Evolutionary conservation across 83 land plant genomes (phyloP), one percentile per base, ranked within the genome.

Genomic region (Thuja plicata): DNA sequence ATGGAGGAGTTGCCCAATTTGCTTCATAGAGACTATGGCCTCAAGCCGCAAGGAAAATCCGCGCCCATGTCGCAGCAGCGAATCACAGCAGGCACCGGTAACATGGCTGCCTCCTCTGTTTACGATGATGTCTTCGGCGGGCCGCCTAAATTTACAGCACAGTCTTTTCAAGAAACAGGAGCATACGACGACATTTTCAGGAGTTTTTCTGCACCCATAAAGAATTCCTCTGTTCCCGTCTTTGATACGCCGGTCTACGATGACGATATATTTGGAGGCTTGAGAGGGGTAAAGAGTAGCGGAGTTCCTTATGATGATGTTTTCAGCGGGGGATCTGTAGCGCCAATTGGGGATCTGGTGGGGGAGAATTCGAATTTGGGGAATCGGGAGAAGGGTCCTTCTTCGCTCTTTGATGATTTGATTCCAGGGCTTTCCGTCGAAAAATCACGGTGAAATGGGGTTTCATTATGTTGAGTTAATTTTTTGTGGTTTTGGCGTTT

Each of bases 191-290:
- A 76, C 35, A 76, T 76, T 76, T 76, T 76, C 79, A 76, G 79
- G 79, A 76, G 17, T 40, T 76, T 24, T 76, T 76, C 79, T 35
- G 38, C 79, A 4, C 79, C 79, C 4, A 76, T 76, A 34, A 76
- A 50, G 54, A 45, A 57, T 43, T 88, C 92, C 70, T 83, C 91
- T 16, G 24, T 87, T 46, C 96, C 96, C 19, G 91, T 90, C 9
- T 95, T 78, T 57, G 96, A 95, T 88, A 89, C 90, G 84, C 96
- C 96, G 0, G 88, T 92, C 0, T 94, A 92, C 73, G 96, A 94
- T 60, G 96, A 95, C n/a, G 96, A 95, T 66, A 92, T 93, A 15
- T 94, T 94, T 41, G 91, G 90, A 15, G 95, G 95, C n/a, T 86
- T 92, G 40, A 91, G 89, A 19, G 94, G 94, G 55, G 37, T 94